Evolutionary conservation across 768 basidiomycete species (phyloP).

Genomic region (Sarcomyxa edulis): DNA sequence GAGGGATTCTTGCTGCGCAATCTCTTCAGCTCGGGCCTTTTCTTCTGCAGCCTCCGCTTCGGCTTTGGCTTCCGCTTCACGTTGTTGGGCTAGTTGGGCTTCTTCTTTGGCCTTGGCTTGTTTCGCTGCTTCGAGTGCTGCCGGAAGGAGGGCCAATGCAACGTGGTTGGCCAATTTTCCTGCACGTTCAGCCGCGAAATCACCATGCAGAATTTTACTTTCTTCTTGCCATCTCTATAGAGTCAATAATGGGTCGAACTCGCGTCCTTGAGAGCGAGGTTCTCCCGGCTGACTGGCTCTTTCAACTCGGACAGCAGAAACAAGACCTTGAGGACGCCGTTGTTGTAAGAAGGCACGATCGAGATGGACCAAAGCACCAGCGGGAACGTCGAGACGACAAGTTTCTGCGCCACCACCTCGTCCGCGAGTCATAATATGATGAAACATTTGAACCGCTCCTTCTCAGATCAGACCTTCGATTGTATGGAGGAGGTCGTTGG

Average conservation of each 20-base stretch:
- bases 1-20: too few species aligned
- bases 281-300: conserved; percentile 35
- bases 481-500: conserved; percentile 62
- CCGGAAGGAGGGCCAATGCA: conserved; percentile 69
- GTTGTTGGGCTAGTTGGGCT: conserved; percentile 38
- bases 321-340: conserved; percentile 38
- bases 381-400: conserved; percentile 74
- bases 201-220: conserved; percentile 73
- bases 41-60: conserved; percentile 33
- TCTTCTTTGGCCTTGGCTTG: conserved; percentile 54
- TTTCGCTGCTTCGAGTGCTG: conserved; percentile 63
- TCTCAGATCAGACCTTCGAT: conserved; percentile 80
- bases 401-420: conserved; percentile 55
- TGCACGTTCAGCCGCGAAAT: conserved; percentile 63
- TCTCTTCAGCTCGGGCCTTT: too few species aligned
- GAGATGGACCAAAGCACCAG: conserved; percentile 55
- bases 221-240: conserved; percentile 89
- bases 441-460: conserved; percentile 77
- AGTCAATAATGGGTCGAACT: conserved; percentile 77
- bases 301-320: conserved; percentile 62
- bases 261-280: conserved; percentile 44
- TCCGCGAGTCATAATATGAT: conserved; percentile 69
- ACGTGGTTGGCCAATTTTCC: conserved; percentile 68
- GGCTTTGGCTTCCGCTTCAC: conserved; percentile 33
- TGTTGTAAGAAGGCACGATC: conserved; percentile 49